Evolutionary conservation across 495 filamentous ascomycete genomes (phyloP), one percentile per base, ranked within the genome.

Genomic region (Elasticomyces elasticus): DNA sequence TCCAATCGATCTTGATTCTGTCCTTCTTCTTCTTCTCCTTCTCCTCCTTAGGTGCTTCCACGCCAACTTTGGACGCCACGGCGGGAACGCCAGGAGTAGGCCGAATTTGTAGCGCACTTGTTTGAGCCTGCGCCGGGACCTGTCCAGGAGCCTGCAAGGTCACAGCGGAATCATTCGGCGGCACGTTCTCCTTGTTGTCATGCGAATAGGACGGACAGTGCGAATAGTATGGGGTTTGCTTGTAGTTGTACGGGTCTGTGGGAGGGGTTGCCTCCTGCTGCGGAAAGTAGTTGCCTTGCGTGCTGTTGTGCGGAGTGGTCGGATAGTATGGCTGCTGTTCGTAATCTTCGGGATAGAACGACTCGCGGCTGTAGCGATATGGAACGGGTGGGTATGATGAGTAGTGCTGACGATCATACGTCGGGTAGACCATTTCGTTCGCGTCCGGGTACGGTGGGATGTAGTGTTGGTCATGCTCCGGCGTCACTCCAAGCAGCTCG

Each of bases 401-500:
- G 4, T 45, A 4, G 20, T 45, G 17, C 12, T 23, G 3, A 11
- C 13, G 12, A 22, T 23, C 19, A 19, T 45, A 26, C 6, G 13
- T 4, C 13, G 35, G 35, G 35, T 40, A 33, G 15, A 33, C 30
- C 30, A 7, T 15, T 33, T 7, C 30, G 35, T 5, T 40, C 2
- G 27, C 12, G 45, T 28, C 13, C 9, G 45, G 24, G 45, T 49
- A 20, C 25, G 45, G n/a, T 5, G 24, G 19, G 45, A 9, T 5
- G 45, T 19, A 49, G 17, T 9, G 7, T 45, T 10, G 25, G 24
- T 24, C 33, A 27, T 49, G 28, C 25, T 28, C 26, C 12, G 43
- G 59, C 20, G 49, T 52, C 2, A 52, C 11, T 10, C 52, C 28
- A 1, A 61, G 43, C n/a, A 61, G 33, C 37, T 61, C 28, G 28